phyloP scores from a whole-genome alignment of 768 basidiomycete species.

The Boletellus emodensis region DNA sequence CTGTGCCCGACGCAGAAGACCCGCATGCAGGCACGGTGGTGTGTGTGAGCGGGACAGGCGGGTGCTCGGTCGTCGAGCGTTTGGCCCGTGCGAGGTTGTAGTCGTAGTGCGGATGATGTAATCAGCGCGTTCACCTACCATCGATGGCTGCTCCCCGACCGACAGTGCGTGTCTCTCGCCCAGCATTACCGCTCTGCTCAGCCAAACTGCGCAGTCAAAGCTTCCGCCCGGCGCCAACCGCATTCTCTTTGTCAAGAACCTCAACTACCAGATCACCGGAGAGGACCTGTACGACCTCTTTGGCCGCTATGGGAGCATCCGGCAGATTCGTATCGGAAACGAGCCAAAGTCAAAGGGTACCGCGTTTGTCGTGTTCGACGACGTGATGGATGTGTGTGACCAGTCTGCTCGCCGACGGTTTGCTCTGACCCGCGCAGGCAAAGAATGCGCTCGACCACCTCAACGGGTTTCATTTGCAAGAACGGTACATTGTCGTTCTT shows the following conservation, averaged over 20 bases:
- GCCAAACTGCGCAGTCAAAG: conserved; percentile 51
- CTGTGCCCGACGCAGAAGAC: conserved; percentile 58
- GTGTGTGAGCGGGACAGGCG: conserved; percentile 63
- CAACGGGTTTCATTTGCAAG: conserved; percentile 97
- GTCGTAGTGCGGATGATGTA: conserved; percentile 18
- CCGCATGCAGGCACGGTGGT: conserved; percentile 56
- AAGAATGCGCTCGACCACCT: conserved; percentile 95
- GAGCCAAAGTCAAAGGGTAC: conserved; percentile 92
- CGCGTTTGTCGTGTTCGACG: conserved; percentile 94
- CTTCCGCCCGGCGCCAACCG: conserved; percentile 91
- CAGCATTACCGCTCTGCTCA: background rate
- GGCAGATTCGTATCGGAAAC: conserved; percentile 92
- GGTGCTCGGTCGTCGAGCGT: conserved; percentile 59
- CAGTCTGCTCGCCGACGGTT: background rate
- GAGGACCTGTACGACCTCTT: conserved; percentile 96
- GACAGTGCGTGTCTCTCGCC: conserved; percentile 39
- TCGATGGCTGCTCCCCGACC: conserved; percentile 68
- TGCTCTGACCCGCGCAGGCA: conserved; percentile 50
- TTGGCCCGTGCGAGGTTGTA: conserved; percentile 27
- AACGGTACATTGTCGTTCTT: conserved; percentile 96
- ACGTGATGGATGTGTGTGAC: conserved; percentile 84
- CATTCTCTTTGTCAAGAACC: conserved; percentile 89
- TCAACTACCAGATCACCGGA: conserved; percentile 89
- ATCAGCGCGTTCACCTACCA: conserved; percentile 2
- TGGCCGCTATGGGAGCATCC: conserved; percentile 93